Evolutionary conservation across 192 early-diverging fungal genomes (phyloP).

Genomic region (Chytriomyces sp.): DNA sequence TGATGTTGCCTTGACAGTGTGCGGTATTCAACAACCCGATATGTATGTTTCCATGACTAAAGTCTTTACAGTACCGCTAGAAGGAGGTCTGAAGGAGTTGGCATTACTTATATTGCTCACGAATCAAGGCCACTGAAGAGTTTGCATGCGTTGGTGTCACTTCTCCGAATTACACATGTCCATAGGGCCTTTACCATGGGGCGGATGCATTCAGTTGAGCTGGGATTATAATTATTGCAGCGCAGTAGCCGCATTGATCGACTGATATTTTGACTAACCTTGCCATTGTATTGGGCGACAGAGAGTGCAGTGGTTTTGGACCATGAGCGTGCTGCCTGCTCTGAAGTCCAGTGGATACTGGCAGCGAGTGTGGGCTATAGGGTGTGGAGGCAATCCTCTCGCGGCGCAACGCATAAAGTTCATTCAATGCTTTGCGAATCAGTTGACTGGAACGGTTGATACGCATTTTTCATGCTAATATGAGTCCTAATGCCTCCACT

Average conservation of each 20-base stretch:
- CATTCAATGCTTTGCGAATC: slow-evolving; percentile 12
- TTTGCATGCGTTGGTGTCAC: slow-evolving; percentile 4
- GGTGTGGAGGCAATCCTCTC: slow-evolving; percentile 11
- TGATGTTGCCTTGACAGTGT: slow-evolving; percentile 5
- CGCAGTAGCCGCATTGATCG: neutral
- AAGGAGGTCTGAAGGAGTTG: slow-evolving; percentile 1
- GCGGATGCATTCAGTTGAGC: slow-evolving; percentile 22
- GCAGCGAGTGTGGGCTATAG: neutral
- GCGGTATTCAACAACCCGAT: slow-evolving; percentile 10
- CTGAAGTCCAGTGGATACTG: slow-evolving; percentile 1
- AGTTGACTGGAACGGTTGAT: neutral
- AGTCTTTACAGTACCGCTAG: neutral
- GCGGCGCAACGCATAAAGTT: neutral
- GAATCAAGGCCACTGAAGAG: slow-evolving; percentile 6
- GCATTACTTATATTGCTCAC: slow-evolving; percentile 1
- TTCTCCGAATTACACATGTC: neutral
- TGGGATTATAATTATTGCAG: slow-evolving; percentile 10
- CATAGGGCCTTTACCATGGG: slow-evolving; percentile 20
- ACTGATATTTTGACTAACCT: slow-evolving; percentile 4
- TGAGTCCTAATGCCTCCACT: neutral
- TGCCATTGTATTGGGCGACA: slow-evolving; percentile 7
- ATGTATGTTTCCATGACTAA: neutral
- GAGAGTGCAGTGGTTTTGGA: slow-evolving; percentile 19
- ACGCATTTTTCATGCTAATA: neutral
- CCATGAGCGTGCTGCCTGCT: neutral